A percentile compares a stretch with the other conserved stretches of the same genome.
phyloP scores from a whole-genome alignment of 305 asterid species.

The Nicotiana rustica region DNA sequence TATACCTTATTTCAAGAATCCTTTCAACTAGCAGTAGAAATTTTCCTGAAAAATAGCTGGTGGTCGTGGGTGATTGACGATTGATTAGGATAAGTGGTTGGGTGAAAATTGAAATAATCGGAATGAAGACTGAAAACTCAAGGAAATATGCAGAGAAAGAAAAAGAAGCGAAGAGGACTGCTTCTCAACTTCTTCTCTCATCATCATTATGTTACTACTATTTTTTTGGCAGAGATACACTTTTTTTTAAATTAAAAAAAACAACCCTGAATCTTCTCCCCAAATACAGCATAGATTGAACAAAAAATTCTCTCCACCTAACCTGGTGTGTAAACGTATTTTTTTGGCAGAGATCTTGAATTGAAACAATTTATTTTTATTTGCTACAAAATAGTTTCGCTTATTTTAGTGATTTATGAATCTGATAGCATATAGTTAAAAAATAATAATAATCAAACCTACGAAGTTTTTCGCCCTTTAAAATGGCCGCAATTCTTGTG shows the following conservation, averaged over 20 bases:
- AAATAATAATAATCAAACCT: too few species aligned
- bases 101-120: background rate
- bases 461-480: background rate
- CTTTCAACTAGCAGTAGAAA: background rate
- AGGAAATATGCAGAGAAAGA: background rate
- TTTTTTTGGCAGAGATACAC: background rate
- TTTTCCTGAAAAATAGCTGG: background rate
- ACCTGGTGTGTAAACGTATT: too few species aligned
- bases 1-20: too few species aligned
- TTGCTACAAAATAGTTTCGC: too few species aligned
- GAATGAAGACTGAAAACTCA: constrained; percentile 19
- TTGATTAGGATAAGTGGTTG: background rate
- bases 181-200: background rate
- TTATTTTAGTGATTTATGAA: too few species aligned
- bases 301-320: background rate
- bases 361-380: too few species aligned
- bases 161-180: background rate
- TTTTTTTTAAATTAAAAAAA: background rate
- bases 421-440: too few species aligned
- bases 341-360: too few species aligned
- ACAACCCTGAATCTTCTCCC: constrained; percentile 16
- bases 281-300: background rate
- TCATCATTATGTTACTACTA: constrained; percentile 22
- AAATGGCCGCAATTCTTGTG: constrained; percentile 21
- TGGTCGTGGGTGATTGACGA: background rate